Percentiles rank a stretch among this genome's conserved stretches.
Evolutionary conservation across 495 filamentous ascomycete genomes (phyloP).

Genomic region (Neurospora sp.): DNA sequence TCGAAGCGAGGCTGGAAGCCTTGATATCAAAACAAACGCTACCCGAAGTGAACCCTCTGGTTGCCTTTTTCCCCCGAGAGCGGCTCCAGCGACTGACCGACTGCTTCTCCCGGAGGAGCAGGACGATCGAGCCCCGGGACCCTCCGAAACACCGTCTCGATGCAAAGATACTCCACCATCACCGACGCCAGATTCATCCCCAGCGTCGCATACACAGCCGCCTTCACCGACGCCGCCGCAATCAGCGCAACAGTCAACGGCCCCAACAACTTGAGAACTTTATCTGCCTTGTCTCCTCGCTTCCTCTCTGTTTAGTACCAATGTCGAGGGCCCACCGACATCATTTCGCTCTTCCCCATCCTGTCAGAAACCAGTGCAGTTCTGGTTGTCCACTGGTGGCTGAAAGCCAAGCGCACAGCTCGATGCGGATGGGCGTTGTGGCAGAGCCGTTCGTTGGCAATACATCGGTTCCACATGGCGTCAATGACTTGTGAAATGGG

Average conservation of each 20-base stretch:
- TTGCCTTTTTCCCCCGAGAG: too few species aligned
- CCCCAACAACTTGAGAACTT: slow-evolving; percentile 59
- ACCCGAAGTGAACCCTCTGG: too few species aligned
- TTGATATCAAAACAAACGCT: too few species aligned
- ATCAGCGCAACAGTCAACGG: slow-evolving; percentile 48
- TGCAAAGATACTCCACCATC: slow-evolving; percentile 46
- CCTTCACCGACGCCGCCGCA: slow-evolving; percentile 19
- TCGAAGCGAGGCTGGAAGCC: too few species aligned
- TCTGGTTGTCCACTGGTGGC: background rate
- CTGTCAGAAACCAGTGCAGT: background rate
- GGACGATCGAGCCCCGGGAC: background rate
- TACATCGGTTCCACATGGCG: background rate
- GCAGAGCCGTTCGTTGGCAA: background rate
- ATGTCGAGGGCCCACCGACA: background rate
- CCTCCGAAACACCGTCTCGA: slow-evolving; percentile 32
- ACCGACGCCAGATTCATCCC: slow-evolving; percentile 34
- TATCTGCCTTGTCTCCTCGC: slow-evolving; percentile 15
- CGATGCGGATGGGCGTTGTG: background rate
- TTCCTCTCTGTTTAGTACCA: background rate
- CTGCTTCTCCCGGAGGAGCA: background rate
- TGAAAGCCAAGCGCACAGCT: background rate
- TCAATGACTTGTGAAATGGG: background rate
- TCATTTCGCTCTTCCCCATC: background rate
- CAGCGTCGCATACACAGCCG: slow-evolving; percentile 28
- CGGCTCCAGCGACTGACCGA: background rate